Evolutionary conservation across 2,329 filamentous ascomycete genomes (phyloP), one percentile per base, ranked within the genome.

Genomic region (Teratosphaeria gauchensis): DNA sequence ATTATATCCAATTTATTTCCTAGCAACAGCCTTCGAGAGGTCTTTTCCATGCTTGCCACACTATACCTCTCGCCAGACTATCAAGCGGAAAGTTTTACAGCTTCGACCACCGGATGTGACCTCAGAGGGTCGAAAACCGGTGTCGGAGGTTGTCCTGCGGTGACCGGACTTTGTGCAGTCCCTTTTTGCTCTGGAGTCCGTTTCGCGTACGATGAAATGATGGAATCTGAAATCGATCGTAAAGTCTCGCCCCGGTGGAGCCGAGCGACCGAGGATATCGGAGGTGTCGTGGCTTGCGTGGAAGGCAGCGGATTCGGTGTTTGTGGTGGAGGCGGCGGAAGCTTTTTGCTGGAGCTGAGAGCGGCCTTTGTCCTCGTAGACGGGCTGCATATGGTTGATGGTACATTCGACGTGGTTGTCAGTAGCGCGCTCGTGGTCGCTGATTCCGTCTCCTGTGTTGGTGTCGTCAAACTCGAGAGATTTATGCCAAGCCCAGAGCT

Each of bases 151-250:
- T 42, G 51, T 16, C 9, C 28, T 52, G 28, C 32, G 8, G 16
- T 46, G 28, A 48, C n/a, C 46, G 28, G 32, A 48, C 19, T 21
- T 3, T 35, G 19, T 9, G 16, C 51, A 8, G 16, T 5, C 9
- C 12, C 28, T 24, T 31, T 21, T 31, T 33, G 51, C 51, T 53
- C 31, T 11, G 28, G 31, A 16, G 51, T 42, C 32, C 58, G 55
- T 32, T 70, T 65, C 8, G 66, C 64, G 33, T 71, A 71, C 30
- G 64, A 65, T 14, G 67, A 68, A 24, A 71, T 69, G 51, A 71
- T 71, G n/a, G 64, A 67, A 12, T 70, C 68, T 1, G 67, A 67
- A 16, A 71, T 55, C 30, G 66, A 69, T 21, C 69, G 64, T 12
- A 66, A 31, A n/a, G 69, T 71, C 48, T 66, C 64, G 12, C 58